Base-by-base conservation (phyloP, 805 yeast species). In the Yamadazyma takamatsuzukensis region DNA sequence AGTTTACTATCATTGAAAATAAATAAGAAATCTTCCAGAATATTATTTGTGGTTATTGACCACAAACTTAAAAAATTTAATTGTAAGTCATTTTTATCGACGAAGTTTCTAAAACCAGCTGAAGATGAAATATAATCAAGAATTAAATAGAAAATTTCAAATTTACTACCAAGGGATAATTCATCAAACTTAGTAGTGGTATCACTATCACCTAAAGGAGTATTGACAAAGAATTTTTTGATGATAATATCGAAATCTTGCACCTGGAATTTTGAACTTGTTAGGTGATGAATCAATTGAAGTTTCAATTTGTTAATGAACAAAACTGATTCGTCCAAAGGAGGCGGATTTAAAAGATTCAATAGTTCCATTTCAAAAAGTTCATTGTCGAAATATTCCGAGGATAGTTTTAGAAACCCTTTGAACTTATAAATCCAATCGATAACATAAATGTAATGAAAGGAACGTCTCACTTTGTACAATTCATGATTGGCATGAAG, bases 361-460 rank as follows among this genome's bases (percentile, higher is more conserved):
- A 77, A 57, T 10, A 80, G 55, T 43, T 80, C 87, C 45, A 78
- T 78, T 46, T 80, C 87, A 39, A 79, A 68, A 13, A 71, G 57
- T 37, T 77, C 80, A 6, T 71, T 69, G 44, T 78, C 81, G 43
- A 79, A 74, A 9, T 63, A 62, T 33, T 78, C 83, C 5, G 63
- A 58, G 9, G 61, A 59, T 33, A 80, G 51, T 43, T 65, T 73
- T 21, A 78, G 51, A 30, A 66, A 63, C 15, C 76, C 77, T 34
- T 78, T 69, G 50, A 72, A 69, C 29, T 68, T 59, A 40, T 67
- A 68, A 17, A 78, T 50, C 85, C 85, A 79, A 51, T 78, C 76
- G 9, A 75, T 52, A 28, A 53, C 58, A 21, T 51, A 56, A 3
- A 56, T 34, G 36, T 56, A 56, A 16, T 43, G 44, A 27, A 44